Percentiles rank a stretch among this genome's conserved stretches.
phyloP scores from a whole-genome alignment of 1,284 basidiomycete species.

The Irpex lacteus region DNA sequence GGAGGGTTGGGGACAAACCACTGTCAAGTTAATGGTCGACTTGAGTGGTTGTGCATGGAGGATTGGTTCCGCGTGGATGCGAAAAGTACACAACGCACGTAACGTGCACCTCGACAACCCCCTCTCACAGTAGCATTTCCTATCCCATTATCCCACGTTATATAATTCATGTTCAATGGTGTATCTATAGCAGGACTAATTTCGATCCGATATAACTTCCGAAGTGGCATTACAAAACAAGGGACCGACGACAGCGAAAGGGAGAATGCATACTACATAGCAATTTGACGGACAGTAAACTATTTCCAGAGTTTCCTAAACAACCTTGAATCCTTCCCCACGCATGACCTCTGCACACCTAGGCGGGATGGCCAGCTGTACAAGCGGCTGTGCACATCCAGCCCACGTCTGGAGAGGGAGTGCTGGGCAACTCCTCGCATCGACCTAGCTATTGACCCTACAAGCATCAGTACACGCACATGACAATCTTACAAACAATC shows the following conservation, averaged over 20 bases:
- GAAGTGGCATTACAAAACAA: not conserved
- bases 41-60: not conserved
- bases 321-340: constrained; percentile 8
- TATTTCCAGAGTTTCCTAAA: not conserved
- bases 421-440: constrained; percentile 16
- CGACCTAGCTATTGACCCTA: not conserved
- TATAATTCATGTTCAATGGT: constrained; percentile 1
- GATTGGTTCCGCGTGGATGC: not conserved
- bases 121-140: not conserved
- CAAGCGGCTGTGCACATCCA: constrained; percentile 25
- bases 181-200: constrained; percentile 6
- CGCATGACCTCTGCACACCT: constrained; percentile 31
- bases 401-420: constrained; percentile 32
- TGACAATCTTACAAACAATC: not conserved
- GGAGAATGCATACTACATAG: not conserved
- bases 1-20: constrained; percentile 31
- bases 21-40: constrained; percentile 5
- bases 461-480: constrained; percentile 1
- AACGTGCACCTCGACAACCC: not conserved
- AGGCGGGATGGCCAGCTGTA: constrained; percentile 28
- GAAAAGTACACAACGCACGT: not conserved
- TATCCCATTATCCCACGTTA: not conserved
- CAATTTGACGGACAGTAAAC: not conserved
- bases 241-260: not conserved
- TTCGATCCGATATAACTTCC: not conserved